Conservation (phyloP, 2,329 filamentous ascomycete species). For the Didymella keratinophila region DNA sequence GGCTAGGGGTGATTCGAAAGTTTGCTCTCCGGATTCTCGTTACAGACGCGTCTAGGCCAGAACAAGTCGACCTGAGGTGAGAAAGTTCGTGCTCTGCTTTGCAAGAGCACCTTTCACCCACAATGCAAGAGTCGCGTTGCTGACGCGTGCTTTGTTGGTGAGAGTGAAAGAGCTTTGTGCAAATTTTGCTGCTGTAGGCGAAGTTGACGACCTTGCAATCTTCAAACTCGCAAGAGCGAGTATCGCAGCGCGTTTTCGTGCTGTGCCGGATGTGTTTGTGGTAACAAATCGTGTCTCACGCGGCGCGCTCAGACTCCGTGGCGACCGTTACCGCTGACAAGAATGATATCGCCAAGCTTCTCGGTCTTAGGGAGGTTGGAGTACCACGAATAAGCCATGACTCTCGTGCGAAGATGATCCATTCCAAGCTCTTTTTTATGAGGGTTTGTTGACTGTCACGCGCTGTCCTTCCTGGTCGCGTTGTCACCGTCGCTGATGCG, state of each 20-base stretch:
- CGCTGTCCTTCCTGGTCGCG: constrained; percentile 5
- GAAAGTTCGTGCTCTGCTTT: not conserved
- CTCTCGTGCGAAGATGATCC: constrained; percentile 27
- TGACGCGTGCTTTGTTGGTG: constrained; percentile 12
- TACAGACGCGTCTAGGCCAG: constrained; percentile 1
- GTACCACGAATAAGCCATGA: constrained; percentile 39
- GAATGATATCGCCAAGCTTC: constrained; percentile 32
- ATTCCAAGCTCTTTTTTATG: constrained; percentile 29
- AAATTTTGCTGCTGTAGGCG: not conserved
- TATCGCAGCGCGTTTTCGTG: constrained; percentile 1
- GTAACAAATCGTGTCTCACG: constrained; percentile 8
- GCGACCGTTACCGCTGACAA: constrained; percentile 31
- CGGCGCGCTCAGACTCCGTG: constrained; percentile 34
- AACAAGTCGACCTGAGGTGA: not conserved
- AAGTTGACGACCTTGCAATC: not conserved
- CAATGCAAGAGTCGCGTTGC: not conserved
- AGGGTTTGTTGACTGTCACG: constrained; percentile 12
- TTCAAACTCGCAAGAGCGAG: not conserved
- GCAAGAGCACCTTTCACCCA: not conserved
- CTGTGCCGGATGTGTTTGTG: constrained; percentile 2
- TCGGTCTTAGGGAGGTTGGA: constrained; percentile 33
- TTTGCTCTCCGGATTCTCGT: not conserved
- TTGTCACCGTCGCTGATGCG: constrained; percentile 26
- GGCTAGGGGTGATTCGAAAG: not conserved
- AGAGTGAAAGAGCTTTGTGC: constrained; percentile 1